Conservation (phyloP, 345 rosid genomes). For the Arabidopsis suecica region DNA sequence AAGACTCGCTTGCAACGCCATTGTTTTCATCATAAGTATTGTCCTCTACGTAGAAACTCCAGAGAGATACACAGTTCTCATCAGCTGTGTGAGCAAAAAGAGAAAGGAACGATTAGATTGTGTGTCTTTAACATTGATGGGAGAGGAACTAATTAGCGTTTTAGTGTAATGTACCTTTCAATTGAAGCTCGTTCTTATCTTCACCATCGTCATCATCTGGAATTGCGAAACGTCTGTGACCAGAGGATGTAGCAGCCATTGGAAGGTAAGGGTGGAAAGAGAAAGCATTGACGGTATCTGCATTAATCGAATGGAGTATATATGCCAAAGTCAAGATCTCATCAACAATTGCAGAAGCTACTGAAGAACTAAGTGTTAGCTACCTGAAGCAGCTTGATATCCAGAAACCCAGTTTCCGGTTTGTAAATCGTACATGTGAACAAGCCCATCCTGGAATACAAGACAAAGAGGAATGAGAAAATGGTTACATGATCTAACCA, state of each 20-base stretch:
- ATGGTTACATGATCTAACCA: neutral
- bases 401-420: constrained; percentile 87
- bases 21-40: constrained; percentile 27
- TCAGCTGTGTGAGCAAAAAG: constrained; percentile 39
- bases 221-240: constrained; percentile 75
- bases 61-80: constrained; percentile 78
- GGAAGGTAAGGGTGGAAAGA: constrained; percentile 91
- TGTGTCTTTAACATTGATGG: neutral
- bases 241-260: constrained; percentile 93
- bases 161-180: constrained; percentile 55
- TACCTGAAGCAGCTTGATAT: constrained; percentile 94
- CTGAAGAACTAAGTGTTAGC: neutral
- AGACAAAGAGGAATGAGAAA: neutral
- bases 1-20: constrained; percentile 23
- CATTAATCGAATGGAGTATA: neutral
- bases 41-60: constrained; percentile 71
- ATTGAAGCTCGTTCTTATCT: constrained; percentile 45
- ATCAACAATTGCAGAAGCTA: constrained; percentile 2
- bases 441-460: constrained; percentile 75
- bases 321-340: constrained; percentile 6
- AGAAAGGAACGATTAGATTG: neutral
- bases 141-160: neutral
- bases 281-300: constrained; percentile 89
- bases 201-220: constrained; percentile 61
- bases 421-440: constrained; percentile 92